Base-by-base conservation (phyloP, 345 rosid genomes). In the Physaria fendleri region DNA sequence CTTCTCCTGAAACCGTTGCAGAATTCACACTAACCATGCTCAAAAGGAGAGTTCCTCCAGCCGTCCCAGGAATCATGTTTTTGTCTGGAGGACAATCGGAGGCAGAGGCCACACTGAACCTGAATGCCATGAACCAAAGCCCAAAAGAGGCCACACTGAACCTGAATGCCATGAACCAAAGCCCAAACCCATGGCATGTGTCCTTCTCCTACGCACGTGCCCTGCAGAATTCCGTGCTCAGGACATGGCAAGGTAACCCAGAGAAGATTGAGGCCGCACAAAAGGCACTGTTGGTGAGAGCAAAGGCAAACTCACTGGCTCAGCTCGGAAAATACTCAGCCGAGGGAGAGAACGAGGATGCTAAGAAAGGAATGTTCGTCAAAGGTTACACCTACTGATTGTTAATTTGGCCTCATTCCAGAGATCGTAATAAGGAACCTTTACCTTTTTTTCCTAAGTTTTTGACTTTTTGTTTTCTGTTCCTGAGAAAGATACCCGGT, bases 151-250 rank as follows among this genome's bases (percentile, higher is more conserved):
- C n/a, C n/a, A n/a, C n/a, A n/a, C 79, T 85, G 66, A 93, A 93
- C 84, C 76, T 93, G 52, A 82, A 89, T 4, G 95, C 97, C 5
- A 93, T 93, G 97, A 93, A 93, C 87, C 97, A 89, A 62, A 79
- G 78, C 74, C 94, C 95, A 63, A 93, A 89, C 80, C 99, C 99
- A 2, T 93, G 99, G 99, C 99, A 86, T 11, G 97, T 93, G 35
- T 93, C 99, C 40, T 93, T 93, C 84, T 93, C 99, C 1, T 93
- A 93, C 49, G 97, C 99, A 29, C 95, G 97, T 39, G 99, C 97
- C 8, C 77, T 93, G 45, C 97, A 92, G 77, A 92, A 92, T 79
- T 76, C 85, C 0, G 99, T 88, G 77, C 89, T 88, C 5, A 92
- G 83, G 80, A 82, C 97, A 59, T 92, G 99, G 99, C 87, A 92